Evolutionary conservation across 2,329 filamentous ascomycete genomes (phyloP).

Genomic region (Ascochyta viciae-villosae): DNA sequence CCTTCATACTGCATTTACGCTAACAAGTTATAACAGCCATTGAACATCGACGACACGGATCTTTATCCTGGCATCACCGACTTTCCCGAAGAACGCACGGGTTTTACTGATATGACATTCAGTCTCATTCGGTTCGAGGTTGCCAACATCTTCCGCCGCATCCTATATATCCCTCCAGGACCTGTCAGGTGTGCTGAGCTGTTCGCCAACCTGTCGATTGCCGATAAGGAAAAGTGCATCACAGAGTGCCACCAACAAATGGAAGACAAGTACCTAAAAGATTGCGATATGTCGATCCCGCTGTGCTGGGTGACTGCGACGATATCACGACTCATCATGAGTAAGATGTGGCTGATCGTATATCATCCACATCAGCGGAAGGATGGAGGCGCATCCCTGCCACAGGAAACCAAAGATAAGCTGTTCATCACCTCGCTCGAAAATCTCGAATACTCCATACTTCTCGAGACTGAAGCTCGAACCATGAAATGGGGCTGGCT

Average conservation of each 20-base stretch:
- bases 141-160: slow-evolving; percentile 55
- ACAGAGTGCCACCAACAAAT: slow-evolving; percentile 56
- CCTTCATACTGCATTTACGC: no score
- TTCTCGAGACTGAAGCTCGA: slow-evolving; percentile 68
- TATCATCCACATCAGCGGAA: slow-evolving; percentile 75
- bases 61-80: slow-evolving; percentile 58
- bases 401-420: slow-evolving; percentile 69
- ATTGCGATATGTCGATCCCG: slow-evolving; percentile 63
- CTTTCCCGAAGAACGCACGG: slow-evolving; percentile 56
- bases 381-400: slow-evolving; percentile 63
- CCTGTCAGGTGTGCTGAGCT: slow-evolving; percentile 52
- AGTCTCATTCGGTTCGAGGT: slow-evolving; percentile 62
- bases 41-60: slow-evolving; percentile 64
- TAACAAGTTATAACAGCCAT: slow-evolving; percentile 44
- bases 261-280: slow-evolving; percentile 58
- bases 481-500: slow-evolving; percentile 71
- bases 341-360: slow-evolving; percentile 78
- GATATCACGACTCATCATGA: slow-evolving; percentile 73
- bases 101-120: slow-evolving; percentile 67
- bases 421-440: slow-evolving; percentile 77
- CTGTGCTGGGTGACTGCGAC: slow-evolving; percentile 74
- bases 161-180: slow-evolving; percentile 54
- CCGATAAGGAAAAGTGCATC: slow-evolving; percentile 59
- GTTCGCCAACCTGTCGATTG: slow-evolving; percentile 53
- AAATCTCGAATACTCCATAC: slow-evolving; percentile 73